Evolutionary conservation across 2,329 filamentous ascomycete species (phyloP), one percentile per base, ranked within the genome.

Genomic region (Tolypocladium ovalisporum): DNA sequence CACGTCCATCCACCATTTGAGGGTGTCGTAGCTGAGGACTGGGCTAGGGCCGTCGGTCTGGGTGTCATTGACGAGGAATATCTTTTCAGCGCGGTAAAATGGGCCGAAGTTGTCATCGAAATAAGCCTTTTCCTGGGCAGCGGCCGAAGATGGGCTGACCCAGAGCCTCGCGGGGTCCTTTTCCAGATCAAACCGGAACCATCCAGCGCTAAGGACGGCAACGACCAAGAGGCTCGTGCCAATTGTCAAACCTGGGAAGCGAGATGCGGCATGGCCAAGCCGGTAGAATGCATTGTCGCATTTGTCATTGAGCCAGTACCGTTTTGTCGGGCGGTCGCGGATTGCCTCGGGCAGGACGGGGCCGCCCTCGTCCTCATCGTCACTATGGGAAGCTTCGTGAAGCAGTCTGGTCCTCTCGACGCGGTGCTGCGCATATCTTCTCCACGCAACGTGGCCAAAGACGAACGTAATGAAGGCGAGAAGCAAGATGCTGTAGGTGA

Each of bases 61-160:
- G 0, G 85, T 91, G 63, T 97, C 92, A 62, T 97, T 99, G 60
- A 97, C 90, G 17, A 99, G 72, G 70, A 99, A 99, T 0, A 86
- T 84, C 73, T 99, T 94, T 70, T 99, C 89, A 0, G 92, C 88
- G 44, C 94, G 88, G 73, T 94, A 99, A 68, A 99, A 99, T 0
- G 93, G 91, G 0, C 94, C 95, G 69, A 99, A 99, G 64, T 90
- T 91, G 39, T 82, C 71, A 68, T 99, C 95, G 62, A 97, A 99
- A 69, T 95, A 99, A 1, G 82, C 81, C 75, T 99, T 99, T 70
- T 99, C 93, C 68, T 90, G 82, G 0, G 94, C 94, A 24, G 95
- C 93, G 54, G 86, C 83, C 4, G 94, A 97, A 10, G 88, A 88
- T 9, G 94, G 94, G 65, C 93, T 92, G n/a, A 99, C 94, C 94